Conservation (phyloP, 148 eudicot species). For the Amaranthus hypochondriacus region DNA sequence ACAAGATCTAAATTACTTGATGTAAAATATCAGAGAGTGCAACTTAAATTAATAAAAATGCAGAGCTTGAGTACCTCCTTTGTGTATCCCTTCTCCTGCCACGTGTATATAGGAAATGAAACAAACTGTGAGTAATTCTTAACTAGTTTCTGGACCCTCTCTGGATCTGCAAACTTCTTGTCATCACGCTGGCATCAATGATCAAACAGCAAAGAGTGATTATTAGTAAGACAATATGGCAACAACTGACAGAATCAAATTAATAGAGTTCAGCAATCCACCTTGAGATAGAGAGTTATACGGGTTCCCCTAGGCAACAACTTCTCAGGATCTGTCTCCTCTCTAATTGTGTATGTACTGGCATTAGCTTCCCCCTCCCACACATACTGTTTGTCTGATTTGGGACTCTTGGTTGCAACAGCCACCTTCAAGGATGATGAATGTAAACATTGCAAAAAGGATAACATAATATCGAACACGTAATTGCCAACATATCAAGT, state of each 20-base stretch:
- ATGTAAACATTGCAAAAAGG: neutral
- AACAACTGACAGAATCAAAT: neutral
- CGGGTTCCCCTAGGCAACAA: slow-evolving; percentile 86
- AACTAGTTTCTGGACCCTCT: slow-evolving; percentile 77
- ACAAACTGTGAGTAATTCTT: slow-evolving; percentile 97
- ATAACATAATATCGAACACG: neutral
- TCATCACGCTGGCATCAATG: slow-evolving; percentile 55
- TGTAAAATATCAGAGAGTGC: neutral
- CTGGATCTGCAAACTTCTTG: slow-evolving; percentile 91
- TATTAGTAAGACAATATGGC: neutral
- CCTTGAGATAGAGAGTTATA: slow-evolving; percentile 82
- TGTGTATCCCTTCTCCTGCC: slow-evolving; percentile 93
- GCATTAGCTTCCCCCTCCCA: slow-evolving; percentile 99
- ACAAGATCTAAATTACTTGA: slow-evolving; percentile 1
- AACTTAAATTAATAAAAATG: neutral
- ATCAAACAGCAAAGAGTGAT: neutral
- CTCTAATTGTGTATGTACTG: slow-evolving; percentile 77
- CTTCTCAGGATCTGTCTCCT: slow-evolving; percentile 89
- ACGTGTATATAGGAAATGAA: slow-evolving; percentile 93
- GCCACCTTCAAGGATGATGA: slow-evolving; percentile 44
- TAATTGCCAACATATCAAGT: neutral
- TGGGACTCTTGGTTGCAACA: slow-evolving; percentile 87
- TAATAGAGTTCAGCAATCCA: slow-evolving; percentile 13
- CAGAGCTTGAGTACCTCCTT: slow-evolving; percentile 57
- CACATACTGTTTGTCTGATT: slow-evolving; percentile 89